Conservation (phyloP, 371 early-diverging fungal genomes). For the Enteropsectra breve region DNA sequence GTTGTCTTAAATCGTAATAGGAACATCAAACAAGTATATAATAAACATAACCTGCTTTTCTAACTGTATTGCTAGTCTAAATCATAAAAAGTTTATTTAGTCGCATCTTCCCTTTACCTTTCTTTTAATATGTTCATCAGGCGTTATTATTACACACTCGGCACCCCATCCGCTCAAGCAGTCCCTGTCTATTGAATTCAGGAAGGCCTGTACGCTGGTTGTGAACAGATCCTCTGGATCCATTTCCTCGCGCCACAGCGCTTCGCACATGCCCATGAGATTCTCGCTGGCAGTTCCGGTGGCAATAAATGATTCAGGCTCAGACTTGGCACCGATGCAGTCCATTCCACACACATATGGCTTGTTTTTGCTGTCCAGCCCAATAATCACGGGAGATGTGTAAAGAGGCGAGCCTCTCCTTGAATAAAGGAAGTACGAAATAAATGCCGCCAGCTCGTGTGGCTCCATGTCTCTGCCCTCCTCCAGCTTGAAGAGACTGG, state of each 20-base stretch:
- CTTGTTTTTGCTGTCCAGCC: slow-evolving; percentile 66
- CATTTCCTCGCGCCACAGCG: slow-evolving; percentile 86
- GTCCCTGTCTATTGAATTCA: slow-evolving; percentile 93
- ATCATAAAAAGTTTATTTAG: no score
- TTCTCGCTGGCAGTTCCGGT: slow-evolving; percentile 78
- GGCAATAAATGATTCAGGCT: slow-evolving; percentile 85
- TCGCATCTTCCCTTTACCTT: slow-evolving; percentile 56
- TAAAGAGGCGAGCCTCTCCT: slow-evolving; percentile 83
- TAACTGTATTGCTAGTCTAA: no score
- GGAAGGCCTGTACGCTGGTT: slow-evolving; percentile 80
- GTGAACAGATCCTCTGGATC: slow-evolving; percentile 93
- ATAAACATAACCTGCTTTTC: no score
- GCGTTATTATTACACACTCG: slow-evolving; percentile 60
- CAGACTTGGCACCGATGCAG: slow-evolving; percentile 84
- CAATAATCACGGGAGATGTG: slow-evolving; percentile 83
- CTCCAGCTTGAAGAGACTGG: slow-evolving; percentile 84
- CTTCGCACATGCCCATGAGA: slow-evolving; percentile 91
- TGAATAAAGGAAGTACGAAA: slow-evolving; percentile 90
- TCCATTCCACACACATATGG: slow-evolving; percentile 92
- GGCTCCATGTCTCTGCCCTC: slow-evolving; percentile 91
- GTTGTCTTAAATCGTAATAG: no score
- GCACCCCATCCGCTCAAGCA: slow-evolving; percentile 95
- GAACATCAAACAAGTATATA: no score
- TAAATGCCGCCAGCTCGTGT: slow-evolving; percentile 77
- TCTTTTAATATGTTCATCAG: slow-evolving; percentile 36